phyloP scores from a whole-genome alignment of 2,329 filamentous ascomycete species.

The Cucurbitaria berberidis region DNA sequence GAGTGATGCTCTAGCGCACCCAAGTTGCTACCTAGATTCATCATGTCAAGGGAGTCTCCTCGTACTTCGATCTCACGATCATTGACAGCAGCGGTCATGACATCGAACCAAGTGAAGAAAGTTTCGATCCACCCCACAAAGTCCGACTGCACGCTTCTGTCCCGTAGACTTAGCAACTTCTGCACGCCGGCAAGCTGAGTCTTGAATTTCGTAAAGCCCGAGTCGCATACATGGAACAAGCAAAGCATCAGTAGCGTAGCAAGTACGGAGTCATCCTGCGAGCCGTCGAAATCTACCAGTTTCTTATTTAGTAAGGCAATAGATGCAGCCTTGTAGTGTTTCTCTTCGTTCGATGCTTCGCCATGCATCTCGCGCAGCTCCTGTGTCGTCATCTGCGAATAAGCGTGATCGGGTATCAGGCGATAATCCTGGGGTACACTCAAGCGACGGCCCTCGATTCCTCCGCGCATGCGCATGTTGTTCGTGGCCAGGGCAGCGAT shows the following conservation, averaged over 20 bases:
- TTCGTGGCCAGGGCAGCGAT: conserved; percentile 89
- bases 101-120: conserved; percentile 93
- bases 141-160: conserved; percentile 63
- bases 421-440: conserved; percentile 39
- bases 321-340: conserved; percentile 82
- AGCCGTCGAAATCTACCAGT: conserved; percentile 75
- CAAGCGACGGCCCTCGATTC: conserved; percentile 57
- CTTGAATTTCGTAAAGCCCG: conserved; percentile 89
- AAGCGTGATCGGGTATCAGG: conserved; percentile 47
- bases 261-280: conserved; percentile 83
- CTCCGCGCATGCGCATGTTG: conserved; percentile 84
- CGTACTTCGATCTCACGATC: conserved; percentile 84
- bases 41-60: conserved; percentile 67
- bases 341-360: conserved; percentile 75
- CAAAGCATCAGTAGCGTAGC: conserved; percentile 87
- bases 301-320: conserved; percentile 84
- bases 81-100: conserved; percentile 89
- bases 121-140: conserved; percentile 90
- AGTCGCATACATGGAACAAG: conserved; percentile 92
- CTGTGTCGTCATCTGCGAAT: conserved; percentile 44
- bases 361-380: conserved; percentile 50
- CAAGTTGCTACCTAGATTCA: conserved; percentile 68
- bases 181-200: conserved; percentile 93
- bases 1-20: conserved; percentile 83
- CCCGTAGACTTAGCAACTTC: conserved; percentile 81